Base-by-base conservation (phyloP, 345 rosid genomes). In the Populus deltoides region DNA sequence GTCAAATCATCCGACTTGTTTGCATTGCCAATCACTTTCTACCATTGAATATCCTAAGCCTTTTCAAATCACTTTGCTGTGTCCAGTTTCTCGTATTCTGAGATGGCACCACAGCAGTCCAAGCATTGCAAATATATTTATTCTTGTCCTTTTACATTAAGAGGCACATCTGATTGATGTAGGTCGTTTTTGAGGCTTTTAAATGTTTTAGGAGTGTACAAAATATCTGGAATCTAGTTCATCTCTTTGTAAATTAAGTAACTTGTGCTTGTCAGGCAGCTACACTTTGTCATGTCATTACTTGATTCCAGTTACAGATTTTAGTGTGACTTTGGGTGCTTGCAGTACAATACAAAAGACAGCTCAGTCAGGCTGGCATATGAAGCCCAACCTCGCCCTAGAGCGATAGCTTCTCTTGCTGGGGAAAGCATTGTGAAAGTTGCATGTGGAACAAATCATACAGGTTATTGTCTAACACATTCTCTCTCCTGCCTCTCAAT, bases 361-460 rank as follows among this genome's bases (percentile, higher is more conserved):
- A 91, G 93, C 84, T 93, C 97, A 3, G 99, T 93, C 74, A 89
- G 81, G 84, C 95, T 93, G 75, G 97, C 93, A 59, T 96, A 92
- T 51, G 98, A 96, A 86, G 93, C 97, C 83, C 99, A 96, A 80
- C 97, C 99, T 6, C 91, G 92, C 59, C 99, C 97, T 59, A 96
- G 83, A 86, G 89, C 94, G 72, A 89, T 93, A 74, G 88, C 88
- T 71, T 79, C 97, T 67, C 90, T 96, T 80, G 78, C 94, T 57
- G 90, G 93, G 59, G 94, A 91, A 84, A 93, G 91, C 80, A 89
- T 96, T 66, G 91, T 93, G 79, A 96, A 96, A 87, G 97, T 96
- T 82, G 97, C 97, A 51, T 93, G 98, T 76, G 99, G 99, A 78
- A 72, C 93, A 65, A 93, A 96, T 86, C 99, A 96, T 86, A 89